phyloP scores from a whole-genome alignment of 148 eudicot species.

The Bassia scoparia region DNA sequence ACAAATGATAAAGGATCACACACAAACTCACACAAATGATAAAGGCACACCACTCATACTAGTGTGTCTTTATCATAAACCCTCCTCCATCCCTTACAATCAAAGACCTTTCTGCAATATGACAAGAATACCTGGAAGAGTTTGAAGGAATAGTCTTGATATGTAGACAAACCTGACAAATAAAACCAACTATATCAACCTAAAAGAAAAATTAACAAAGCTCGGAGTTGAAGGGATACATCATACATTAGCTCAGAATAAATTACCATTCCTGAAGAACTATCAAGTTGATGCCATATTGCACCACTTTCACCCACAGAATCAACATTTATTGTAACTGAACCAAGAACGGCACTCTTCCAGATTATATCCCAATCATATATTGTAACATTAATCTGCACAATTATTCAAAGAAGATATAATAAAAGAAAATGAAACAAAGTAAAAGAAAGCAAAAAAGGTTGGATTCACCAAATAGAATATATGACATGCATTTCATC shows the following conservation, averaged over 20 bases:
- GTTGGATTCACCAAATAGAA: too few relatives aligned
- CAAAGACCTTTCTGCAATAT: neutral
- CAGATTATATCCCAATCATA: constrained; percentile 95
- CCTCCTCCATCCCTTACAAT: too few relatives aligned
- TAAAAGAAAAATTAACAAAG: too few relatives aligned
- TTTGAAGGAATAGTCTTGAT: constrained; percentile 47
- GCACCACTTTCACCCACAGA: constrained; percentile 75
- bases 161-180: constrained; percentile 76
- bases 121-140: constrained; percentile 58
- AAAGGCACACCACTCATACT: too few relatives aligned
- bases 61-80: too few relatives aligned
- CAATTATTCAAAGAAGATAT: constrained; percentile 17
- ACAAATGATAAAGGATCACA: too few relatives aligned
- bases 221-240: too few relatives aligned
- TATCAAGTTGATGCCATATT: constrained; percentile 72
- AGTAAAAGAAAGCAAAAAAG: neutral
- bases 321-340: constrained; percentile 63
- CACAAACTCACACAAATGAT: too few relatives aligned
- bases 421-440: neutral
- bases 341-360: constrained; percentile 93
- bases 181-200: constrained; percentile 2
- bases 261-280: constrained; percentile 80
- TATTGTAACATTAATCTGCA: constrained; percentile 80
- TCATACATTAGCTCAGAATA: neutral
- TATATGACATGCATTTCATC: too few relatives aligned